Conservation (phyloP, 2,329 filamentous ascomycete species). For the Uncinocarpus reesii region DNA sequence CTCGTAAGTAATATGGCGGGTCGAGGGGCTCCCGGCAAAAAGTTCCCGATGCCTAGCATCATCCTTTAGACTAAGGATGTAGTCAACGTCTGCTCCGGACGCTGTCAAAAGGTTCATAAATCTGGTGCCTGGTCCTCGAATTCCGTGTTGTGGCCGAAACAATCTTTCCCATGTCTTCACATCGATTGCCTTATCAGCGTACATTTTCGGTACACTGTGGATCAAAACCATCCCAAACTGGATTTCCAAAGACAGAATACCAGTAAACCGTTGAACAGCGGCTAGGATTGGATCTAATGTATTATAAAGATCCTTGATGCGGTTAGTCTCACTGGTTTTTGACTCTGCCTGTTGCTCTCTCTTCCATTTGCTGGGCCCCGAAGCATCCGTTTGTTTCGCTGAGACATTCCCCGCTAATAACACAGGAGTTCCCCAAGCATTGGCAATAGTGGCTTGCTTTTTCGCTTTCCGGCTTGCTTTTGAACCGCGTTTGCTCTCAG, state of each 20-base stretch:
- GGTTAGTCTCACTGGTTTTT: constrained; percentile 10
- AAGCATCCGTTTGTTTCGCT: not conserved
- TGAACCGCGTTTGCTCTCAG: constrained; percentile 14
- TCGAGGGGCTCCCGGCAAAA: constrained; percentile 19
- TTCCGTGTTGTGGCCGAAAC: constrained; percentile 26
- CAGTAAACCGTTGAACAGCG: constrained; percentile 28
- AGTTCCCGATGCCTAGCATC: constrained; percentile 18
- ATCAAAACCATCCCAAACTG: constrained; percentile 31
- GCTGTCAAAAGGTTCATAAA: constrained; percentile 33
- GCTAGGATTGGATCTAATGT: constrained; percentile 27
- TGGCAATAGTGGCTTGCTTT: constrained; percentile 24
- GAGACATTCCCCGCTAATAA: not conserved
- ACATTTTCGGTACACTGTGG: constrained; percentile 21
- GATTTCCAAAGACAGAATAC: constrained; percentile 28
- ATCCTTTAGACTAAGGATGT: constrained; percentile 28
- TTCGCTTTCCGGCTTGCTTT: constrained; percentile 19
- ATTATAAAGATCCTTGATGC: constrained; percentile 23
- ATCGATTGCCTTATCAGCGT: constrained; percentile 17
- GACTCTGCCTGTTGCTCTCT: constrained; percentile 11
- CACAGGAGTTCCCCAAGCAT: constrained; percentile 22
- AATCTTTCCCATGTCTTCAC: constrained; percentile 24
- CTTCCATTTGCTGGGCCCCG: constrained; percentile 13
- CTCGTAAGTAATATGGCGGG: constrained; percentile 27
- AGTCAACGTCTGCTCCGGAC: constrained; percentile 33
- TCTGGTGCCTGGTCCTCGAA: constrained; percentile 23